Percentiles rank a stretch among this genome's conserved stretches.
phyloP scores from a whole-genome alignment of 169 alveolate genomes.

The Plasmodium relictum region DNA sequence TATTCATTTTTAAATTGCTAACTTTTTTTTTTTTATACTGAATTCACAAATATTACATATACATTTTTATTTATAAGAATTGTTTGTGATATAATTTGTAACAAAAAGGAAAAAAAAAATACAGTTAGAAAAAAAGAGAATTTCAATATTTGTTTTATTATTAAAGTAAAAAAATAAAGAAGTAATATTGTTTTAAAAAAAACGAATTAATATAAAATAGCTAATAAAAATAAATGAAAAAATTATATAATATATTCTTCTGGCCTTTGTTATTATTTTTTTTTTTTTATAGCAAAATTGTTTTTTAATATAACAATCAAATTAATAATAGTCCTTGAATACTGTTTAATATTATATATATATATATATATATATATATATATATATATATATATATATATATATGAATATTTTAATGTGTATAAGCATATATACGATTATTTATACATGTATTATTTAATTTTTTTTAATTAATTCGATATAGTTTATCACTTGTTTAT shows the following conservation, averaged over 20 bases:
- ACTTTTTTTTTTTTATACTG: neutral
- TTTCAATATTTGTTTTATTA: no score
- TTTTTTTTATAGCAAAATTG: neutral
- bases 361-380: neutral
- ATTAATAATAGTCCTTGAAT: neutral
- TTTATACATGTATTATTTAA: constrained; percentile 7
- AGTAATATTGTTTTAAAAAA: neutral
- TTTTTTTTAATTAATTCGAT: constrained; percentile 1
- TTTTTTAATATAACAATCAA: neutral
- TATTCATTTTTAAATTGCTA: neutral
- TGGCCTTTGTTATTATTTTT: neutral
- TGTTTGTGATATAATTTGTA: no score
- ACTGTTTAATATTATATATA: neutral
- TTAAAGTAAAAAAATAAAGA: no score
- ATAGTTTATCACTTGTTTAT: neutral
- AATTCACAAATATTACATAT: neutral
- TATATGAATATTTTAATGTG: neutral
- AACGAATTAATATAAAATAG: neutral
- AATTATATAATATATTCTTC: neutral
- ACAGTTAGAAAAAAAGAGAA: no score
- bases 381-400: constrained; percentile 1
- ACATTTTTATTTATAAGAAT: neutral
- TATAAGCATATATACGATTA: neutral
- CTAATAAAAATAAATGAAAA: neutral
- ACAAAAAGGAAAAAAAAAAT: no score